A percentile compares a stretch with the other conserved stretches of the same genome.
Evolutionary conservation across 1,284 basidiomycete genomes (phyloP).

Genomic region (Inonotus obliquus): DNA sequence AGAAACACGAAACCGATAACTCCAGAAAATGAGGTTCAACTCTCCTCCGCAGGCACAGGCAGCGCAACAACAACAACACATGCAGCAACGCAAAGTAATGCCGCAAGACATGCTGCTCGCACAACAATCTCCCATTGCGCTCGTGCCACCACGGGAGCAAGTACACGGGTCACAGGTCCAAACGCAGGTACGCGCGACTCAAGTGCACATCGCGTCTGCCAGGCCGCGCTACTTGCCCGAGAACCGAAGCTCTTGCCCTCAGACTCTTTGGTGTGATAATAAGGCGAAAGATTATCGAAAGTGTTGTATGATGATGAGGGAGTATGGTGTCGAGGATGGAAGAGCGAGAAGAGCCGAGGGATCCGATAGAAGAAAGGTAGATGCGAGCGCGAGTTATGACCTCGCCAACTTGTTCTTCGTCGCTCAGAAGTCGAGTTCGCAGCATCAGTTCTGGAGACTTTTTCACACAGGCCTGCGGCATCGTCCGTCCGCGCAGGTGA

Average conservation of each 20-base stretch:
- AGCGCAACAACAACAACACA: constrained; percentile 14
- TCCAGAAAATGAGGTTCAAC: too few species aligned
- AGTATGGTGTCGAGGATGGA: neutral
- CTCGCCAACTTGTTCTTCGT: neutral
- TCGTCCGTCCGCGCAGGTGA: neutral
- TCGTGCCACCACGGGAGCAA: constrained; percentile 64
- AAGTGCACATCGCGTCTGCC: constrained; percentile 37
- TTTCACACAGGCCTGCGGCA: neutral
- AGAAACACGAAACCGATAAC: too few species aligned
- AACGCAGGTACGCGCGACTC: constrained; percentile 65
- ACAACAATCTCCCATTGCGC: constrained; percentile 74
- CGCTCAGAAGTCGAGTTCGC: neutral
- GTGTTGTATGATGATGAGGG: neutral
- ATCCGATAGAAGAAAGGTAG: neutral
- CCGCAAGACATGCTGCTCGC: constrained; percentile 34
- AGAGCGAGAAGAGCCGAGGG: neutral
- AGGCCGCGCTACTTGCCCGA: neutral
- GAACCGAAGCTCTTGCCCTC: neutral
- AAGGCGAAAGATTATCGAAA: neutral
- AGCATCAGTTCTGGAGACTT: neutral
- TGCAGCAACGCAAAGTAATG: constrained; percentile 27
- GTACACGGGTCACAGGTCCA: constrained; percentile 60
- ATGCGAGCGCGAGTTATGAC: neutral
- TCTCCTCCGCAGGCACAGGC: neutral
- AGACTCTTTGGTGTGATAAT: neutral